Conservation (phyloP, 148 eudicot genomes). For the Salicornia ramosissima region DNA sequence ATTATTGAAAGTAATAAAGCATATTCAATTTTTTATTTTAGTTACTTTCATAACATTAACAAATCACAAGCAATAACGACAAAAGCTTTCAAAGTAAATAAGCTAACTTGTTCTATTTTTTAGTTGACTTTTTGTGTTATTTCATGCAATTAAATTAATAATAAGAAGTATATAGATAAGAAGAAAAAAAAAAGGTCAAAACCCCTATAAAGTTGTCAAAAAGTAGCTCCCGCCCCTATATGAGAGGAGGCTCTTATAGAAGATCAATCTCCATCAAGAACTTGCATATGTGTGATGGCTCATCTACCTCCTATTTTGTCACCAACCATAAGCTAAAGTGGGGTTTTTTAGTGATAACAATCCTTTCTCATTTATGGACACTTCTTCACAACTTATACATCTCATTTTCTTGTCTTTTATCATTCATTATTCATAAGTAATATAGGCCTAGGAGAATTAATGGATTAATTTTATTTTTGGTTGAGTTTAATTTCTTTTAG, state of each 20-base stretch:
- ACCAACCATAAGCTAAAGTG: constrained; percentile 18
- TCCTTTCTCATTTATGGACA: neutral
- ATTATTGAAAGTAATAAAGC: too few relatives aligned
- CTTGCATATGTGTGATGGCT: constrained; percentile 10
- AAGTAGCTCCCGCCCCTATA: constrained; percentile 6
- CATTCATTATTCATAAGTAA: too few relatives aligned
- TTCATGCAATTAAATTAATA: neutral
- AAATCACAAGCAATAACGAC: neutral
- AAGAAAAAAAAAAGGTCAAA: neutral
- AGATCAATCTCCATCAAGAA: constrained; percentile 4
- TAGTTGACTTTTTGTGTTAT: neutral
- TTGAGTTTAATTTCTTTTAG: too few relatives aligned
- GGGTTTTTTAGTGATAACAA: constrained; percentile 14
- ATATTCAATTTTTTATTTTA: too few relatives aligned
- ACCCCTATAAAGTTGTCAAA: neutral
- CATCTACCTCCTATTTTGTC: constrained; percentile 17
- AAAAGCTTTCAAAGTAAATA: too few relatives aligned
- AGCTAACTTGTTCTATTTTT: neutral
- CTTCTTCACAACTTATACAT: too few relatives aligned
- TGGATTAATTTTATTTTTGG: too few relatives aligned
- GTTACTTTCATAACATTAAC: too few relatives aligned
- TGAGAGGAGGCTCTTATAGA: neutral
- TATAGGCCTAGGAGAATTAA: too few relatives aligned
- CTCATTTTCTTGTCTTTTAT: too few relatives aligned
- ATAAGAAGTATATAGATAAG: neutral